Evolutionary conservation across 2,329 filamentous ascomycete genomes (phyloP).

Genomic region (Fusarium neocosmosporiellum): DNA sequence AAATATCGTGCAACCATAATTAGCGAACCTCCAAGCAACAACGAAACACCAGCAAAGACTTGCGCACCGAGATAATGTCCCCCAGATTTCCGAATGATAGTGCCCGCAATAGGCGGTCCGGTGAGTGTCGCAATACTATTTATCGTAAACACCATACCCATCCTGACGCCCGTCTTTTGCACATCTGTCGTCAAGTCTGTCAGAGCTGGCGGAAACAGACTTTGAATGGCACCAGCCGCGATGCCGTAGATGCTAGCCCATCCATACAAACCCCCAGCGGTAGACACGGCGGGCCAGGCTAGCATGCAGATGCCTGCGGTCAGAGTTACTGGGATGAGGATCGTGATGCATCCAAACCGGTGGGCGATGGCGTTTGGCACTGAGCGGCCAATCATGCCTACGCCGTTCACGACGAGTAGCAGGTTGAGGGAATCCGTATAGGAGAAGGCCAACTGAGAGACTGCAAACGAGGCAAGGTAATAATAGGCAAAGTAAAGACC

Average conservation of each 20-base stretch:
- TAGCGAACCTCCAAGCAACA: neutral
- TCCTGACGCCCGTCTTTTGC: neutral
- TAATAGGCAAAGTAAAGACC: neutral
- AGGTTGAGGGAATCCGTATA: neutral
- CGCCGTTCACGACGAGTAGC: neutral
- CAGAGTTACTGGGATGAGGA: neutral
- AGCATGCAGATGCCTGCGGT: neutral
- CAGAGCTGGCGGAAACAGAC: neutral
- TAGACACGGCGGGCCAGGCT: neutral
- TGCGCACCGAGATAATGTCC: neutral
- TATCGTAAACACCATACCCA: neutral
- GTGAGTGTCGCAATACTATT: neutral
- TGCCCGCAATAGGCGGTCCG: neutral
- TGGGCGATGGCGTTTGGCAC: neutral
- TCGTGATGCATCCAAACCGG: neutral
- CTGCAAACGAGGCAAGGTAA: neutral
- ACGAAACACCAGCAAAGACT: neutral
- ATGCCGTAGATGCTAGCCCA: neutral
- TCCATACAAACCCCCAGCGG: neutral
- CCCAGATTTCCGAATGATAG: neutral
- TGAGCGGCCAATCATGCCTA: neutral
- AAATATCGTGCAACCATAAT: neutral
- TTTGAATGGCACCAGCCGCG: neutral
- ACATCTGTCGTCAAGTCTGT: neutral
- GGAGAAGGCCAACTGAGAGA: neutral